Base-by-base conservation (phyloP, 2,329 filamentous ascomycete genomes). In the Cadophora malorum region DNA sequence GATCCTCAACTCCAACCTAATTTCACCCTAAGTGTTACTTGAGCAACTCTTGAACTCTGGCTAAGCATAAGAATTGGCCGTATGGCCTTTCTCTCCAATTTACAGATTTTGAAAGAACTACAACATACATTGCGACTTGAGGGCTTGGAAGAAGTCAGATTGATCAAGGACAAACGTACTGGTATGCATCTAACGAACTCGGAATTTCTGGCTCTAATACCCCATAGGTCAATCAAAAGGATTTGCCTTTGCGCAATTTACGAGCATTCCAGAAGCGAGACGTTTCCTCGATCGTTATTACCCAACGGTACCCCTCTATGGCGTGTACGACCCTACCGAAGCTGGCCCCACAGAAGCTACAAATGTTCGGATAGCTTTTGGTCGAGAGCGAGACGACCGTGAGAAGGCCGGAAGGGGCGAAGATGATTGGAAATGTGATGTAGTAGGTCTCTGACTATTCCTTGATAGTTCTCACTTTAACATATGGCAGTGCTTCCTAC, bases 161-260 rank as follows among this genome's bases (percentile, higher is more conserved):
- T 88, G 63, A 88, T 88, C 72, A 84, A 85, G 68, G 85, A 88
- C 72, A 82, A 85, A 66, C 83, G 85, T 69, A 87, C 85, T 23
- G 86, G 86, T 87, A 78, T 70, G 76, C 3, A 23, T 52, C 45
- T 38, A 38, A 38, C 59, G 45, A 56, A 63, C 23, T 19, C 50
- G 35, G 8, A 35, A 69, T 70, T 25, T 62, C 64, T 70, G 59
- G 70, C 35, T 41, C 33, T 53, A 9, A 33, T 35, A 60, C 21
- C 16, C 31, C 49, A 62, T 68, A 88, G 86, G 84, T 71, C 76
- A 82, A 69, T 86, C 86, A 31, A 82, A 85, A 68, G 81, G 83
- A 69, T 83, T 88, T 74, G 86, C 84, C 4, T 88, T 88, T 76
- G 81, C 86, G 50, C 82, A 84, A 67, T 88, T 88, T 72, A 75